Conservation (phyloP, 192 early-diverging fungal genomes). For the Mortierella claussenii region DNA sequence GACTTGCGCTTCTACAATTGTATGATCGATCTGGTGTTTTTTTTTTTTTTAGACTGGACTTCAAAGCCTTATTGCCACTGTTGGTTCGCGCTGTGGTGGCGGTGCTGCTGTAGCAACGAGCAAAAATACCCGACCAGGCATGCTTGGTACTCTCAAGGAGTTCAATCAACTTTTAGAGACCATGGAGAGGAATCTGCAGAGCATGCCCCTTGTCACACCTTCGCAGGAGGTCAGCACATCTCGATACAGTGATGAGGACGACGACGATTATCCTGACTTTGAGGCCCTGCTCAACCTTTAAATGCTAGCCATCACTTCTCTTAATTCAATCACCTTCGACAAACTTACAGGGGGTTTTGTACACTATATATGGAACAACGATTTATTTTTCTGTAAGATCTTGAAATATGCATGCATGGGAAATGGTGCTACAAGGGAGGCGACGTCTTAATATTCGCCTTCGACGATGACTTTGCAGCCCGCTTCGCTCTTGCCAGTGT, state of each 20-base stretch:
- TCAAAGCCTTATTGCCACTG: slow-evolving; percentile 34
- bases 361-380: too few species aligned
- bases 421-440: too few species aligned
- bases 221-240: slow-evolving; percentile 15
- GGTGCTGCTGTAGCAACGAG: background rate
- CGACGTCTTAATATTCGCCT: slow-evolving; percentile 8
- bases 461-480: slow-evolving; percentile 11
- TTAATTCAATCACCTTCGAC: background rate
- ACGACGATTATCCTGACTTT: slow-evolving; percentile 13
- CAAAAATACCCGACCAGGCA: slow-evolving; percentile 8
- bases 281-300: background rate
- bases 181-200: slow-evolving; percentile 16
- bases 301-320: too few species aligned
- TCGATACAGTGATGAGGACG: background rate
- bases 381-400: too few species aligned
- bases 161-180: slow-evolving; percentile 30
- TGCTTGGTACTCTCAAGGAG: slow-evolving; percentile 30
- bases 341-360: too few species aligned
- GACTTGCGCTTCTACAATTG: too few species aligned
- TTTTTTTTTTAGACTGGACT: slow-evolving; percentile 45
- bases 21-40: too few species aligned
- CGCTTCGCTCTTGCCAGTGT: slow-evolving; percentile 12
- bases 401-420: too few species aligned
- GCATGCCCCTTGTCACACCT: slow-evolving; percentile 3
- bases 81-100: slow-evolving; percentile 20